Percentiles rank a stretch among this genome's conserved stretches.
These are phyloP conservation scores for Carex cristatella DNA, from an alignment of 176 grass and related monocot species.

Conservation along the genomic window DNA sequence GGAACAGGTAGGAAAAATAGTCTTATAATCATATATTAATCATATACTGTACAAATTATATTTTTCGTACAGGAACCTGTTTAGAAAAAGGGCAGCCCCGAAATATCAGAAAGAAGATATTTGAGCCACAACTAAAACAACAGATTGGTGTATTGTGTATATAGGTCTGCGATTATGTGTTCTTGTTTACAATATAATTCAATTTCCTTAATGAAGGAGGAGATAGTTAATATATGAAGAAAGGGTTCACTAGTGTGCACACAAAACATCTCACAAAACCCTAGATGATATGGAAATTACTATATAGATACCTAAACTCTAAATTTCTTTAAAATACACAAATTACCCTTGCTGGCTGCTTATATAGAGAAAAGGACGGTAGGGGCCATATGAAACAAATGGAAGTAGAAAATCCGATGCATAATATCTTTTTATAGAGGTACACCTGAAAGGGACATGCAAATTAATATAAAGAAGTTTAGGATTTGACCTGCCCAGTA, in stretches of 20 bases:
- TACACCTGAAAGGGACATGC: not conserved
- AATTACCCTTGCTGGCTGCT: not conserved
- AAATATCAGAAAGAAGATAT: not conserved
- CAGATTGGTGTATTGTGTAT: not conserved
- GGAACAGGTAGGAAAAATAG: constrained; percentile 3
- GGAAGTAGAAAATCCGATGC: not conserved
- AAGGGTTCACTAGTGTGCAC: not conserved
- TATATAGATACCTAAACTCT: not conserved
- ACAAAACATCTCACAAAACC: not conserved
- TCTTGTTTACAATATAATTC: not conserved
- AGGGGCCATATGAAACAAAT: constrained; percentile 6
- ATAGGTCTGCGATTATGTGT: not conserved
- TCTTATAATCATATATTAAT: not conserved
- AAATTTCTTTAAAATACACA: not conserved
- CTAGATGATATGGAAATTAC: not conserved
- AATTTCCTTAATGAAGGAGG: not conserved
- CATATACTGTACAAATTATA: not conserved
- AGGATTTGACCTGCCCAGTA: constrained; percentile 50
- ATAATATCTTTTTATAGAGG: not conserved
- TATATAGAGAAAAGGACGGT: not conserved
- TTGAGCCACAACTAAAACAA: not conserved
- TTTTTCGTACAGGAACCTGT: not conserved
- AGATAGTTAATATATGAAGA: not conserved
- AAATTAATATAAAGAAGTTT: constrained; percentile 1
- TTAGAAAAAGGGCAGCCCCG: not conserved